Evolutionary conservation across 176 grass and related monocot genomes (phyloP).

Genomic region (Lolium rigidum): DNA sequence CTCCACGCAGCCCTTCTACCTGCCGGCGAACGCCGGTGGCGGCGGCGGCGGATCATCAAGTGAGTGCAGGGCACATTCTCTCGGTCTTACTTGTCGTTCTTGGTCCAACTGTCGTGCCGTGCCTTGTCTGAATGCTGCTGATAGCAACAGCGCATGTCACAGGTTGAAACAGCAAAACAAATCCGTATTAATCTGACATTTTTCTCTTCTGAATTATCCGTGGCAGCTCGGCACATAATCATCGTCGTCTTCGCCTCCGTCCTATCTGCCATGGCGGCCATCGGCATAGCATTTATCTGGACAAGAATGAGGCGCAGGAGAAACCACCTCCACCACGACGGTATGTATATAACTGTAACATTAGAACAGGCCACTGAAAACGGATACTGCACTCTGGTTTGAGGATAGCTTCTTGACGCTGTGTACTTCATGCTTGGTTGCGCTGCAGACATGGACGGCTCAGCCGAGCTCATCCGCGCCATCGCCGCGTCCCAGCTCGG

Average conservation of each 20-base stretch:
- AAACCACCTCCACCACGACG: conserved; percentile 42
- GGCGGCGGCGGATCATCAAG: conserved; percentile 43
- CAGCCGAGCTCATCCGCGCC: conserved; percentile 57
- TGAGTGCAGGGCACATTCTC: conserved; percentile 24
- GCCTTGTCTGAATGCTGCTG: conserved; percentile 37
- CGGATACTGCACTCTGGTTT: background rate
- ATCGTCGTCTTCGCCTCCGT: conserved; percentile 50
- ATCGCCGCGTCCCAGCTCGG: conserved; percentile 64
- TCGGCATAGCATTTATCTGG: conserved; percentile 63
- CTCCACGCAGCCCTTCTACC: conserved; percentile 77
- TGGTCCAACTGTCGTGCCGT: conserved; percentile 18
- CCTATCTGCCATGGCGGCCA: conserved; percentile 34
- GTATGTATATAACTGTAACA: conserved; percentile 35
- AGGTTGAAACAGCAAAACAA: background rate
- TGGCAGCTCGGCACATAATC: conserved; percentile 52
- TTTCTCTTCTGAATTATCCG: background rate
- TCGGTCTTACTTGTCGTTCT: background rate
- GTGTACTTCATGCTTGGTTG: background rate
- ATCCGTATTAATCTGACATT: background rate
- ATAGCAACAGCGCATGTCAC: conserved; percentile 24
- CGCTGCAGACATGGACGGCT: conserved; percentile 62
- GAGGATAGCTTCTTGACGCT: background rate
- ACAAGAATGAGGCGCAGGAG: conserved; percentile 41
- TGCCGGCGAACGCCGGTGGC: background rate
- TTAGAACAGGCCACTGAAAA: background rate